A percentile compares a stretch with the other conserved stretches of the same genome.
These are phyloP conservation scores for Sisymbrium irio DNA, from an alignment of 345 rosid species.

Conservation along the genomic window DNA sequence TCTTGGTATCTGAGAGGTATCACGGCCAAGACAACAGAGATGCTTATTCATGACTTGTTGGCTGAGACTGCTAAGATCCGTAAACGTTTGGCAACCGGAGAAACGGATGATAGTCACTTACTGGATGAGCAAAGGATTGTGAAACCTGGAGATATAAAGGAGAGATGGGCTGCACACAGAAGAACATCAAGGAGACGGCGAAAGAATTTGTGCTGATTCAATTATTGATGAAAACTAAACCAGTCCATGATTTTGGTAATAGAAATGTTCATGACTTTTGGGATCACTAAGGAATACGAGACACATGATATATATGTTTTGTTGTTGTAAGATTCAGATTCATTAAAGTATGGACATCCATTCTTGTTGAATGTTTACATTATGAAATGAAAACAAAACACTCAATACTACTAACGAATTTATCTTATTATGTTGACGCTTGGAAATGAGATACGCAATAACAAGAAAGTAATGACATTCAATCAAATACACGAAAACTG, in stretches of 20 bases:
- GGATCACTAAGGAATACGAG: not conserved
- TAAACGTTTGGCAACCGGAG: slow-evolving; percentile 27
- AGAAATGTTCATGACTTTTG: not conserved
- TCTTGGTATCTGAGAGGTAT: slow-evolving; percentile 96
- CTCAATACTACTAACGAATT: not conserved
- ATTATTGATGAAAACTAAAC: not conserved
- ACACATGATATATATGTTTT: not conserved
- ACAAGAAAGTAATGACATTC: not conserved
- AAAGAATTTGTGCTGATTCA: not conserved
- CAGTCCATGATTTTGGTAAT: not conserved
- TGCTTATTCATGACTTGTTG: slow-evolving; percentile 69
- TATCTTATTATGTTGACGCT: not conserved
- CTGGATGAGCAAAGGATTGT: slow-evolving; percentile 12
- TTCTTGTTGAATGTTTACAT: not conserved
- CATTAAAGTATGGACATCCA: not conserved
- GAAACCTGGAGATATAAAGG: slow-evolving; percentile 50
- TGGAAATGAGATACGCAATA: not conserved
- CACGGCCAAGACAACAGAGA: slow-evolving; percentile 76
- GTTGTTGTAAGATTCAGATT: not conserved
- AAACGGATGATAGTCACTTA: slow-evolving; percentile 12
- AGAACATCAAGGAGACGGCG: slow-evolving; percentile 47
- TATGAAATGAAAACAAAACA: not conserved
- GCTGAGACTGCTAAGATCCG: slow-evolving; percentile 71
- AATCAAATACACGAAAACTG: slow-evolving; percentile 19
- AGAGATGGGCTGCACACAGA: slow-evolving; percentile 68